phyloP scores from a whole-genome alignment of 2,329 filamentous ascomycete species.

The Xylaria sp. region DNA sequence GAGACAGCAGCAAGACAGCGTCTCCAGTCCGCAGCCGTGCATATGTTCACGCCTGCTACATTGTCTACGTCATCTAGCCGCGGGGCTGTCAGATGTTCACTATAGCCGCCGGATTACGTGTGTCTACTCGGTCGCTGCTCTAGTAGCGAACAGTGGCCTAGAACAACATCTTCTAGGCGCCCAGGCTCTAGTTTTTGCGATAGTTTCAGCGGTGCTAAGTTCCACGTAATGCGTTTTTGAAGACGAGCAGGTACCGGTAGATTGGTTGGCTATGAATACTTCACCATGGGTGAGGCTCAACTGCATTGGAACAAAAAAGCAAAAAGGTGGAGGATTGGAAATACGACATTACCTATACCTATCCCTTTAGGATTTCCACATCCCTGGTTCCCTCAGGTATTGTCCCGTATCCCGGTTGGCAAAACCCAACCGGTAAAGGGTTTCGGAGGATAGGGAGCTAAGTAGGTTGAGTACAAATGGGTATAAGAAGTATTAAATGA shows the following conservation, averaged over 20 bases:
- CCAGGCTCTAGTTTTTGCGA: background rate
- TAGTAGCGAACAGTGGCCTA: background rate
- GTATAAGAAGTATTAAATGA: background rate
- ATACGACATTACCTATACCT: background rate
- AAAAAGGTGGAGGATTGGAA: background rate
- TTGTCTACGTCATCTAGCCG: constrained; percentile 6
- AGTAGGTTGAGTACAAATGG: background rate
- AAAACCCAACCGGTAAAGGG: background rate
- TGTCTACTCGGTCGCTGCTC: background rate
- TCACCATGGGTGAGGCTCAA: background rate
- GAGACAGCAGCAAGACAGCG: background rate
- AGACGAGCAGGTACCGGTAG: background rate
- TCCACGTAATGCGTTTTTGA: constrained; percentile 9
- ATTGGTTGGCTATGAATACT: background rate
- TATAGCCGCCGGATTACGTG: constrained; percentile 7
- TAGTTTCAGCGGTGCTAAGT: background rate
- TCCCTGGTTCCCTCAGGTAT: background rate
- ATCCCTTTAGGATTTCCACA: background rate
- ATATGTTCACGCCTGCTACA: background rate
- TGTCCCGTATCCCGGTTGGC: background rate
- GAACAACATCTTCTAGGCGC: background rate
- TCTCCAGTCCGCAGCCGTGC: background rate
- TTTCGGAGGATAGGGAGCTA: background rate
- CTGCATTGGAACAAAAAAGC: background rate
- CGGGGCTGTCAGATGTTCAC: background rate